These are phyloP conservation scores for Fusarium succisae DNA, from an alignment of 2,329 filamentous ascomycete genomes.

Conservation along the genomic window DNA sequence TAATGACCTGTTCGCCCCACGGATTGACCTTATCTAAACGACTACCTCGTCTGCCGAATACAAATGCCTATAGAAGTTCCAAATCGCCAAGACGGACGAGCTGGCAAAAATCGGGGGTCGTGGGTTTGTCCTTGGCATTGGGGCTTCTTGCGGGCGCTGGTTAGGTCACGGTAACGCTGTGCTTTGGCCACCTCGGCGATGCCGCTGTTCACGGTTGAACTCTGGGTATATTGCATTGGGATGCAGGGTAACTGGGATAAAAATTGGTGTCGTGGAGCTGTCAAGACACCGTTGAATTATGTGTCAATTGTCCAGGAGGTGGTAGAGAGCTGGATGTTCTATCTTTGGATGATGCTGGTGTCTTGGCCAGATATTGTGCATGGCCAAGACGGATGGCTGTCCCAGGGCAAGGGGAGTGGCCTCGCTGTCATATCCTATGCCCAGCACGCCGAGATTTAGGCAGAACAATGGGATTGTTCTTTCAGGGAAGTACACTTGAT, in stretches of 20 bases:
- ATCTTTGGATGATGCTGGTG: not conserved
- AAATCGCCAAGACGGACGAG: not conserved
- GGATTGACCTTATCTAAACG: constrained; percentile 3
- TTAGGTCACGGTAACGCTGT: not conserved
- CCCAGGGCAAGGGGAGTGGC: not conserved
- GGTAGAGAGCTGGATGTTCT: not conserved
- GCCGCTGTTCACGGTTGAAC: not conserved
- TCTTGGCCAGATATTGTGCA: constrained; percentile 5
- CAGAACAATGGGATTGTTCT: not conserved
- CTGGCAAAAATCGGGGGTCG: not conserved
- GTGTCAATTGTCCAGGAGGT: not conserved
- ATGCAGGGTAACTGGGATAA: no score
- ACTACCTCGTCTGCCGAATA: not conserved
- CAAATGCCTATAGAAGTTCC: not conserved
- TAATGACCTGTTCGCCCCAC: not conserved
- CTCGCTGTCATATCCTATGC: not conserved
- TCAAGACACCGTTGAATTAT: not conserved
- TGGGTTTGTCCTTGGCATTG: not conserved
- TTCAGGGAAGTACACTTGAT: not conserved
- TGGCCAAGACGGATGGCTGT: not conserved
- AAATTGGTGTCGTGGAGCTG: not conserved
- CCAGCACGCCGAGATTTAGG: not conserved
- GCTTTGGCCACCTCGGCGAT: not conserved
- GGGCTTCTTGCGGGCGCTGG: constrained; percentile 14
- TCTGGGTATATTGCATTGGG: not conserved